Base-by-base conservation (phyloP, 2,329 filamentous ascomycete species). In the Aspergillus hiratsukae region DNA sequence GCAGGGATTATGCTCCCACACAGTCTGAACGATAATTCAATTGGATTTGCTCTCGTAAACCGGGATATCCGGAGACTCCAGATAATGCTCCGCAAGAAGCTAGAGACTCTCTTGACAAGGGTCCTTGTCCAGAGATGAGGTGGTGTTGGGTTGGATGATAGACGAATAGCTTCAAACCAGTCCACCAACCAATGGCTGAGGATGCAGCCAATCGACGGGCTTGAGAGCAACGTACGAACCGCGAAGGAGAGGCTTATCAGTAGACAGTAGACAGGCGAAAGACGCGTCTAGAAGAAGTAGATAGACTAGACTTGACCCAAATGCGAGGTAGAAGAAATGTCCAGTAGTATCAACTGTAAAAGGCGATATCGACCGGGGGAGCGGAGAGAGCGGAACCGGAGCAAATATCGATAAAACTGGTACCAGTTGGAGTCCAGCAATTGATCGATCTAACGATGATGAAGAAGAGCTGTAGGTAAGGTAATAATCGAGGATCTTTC, bases 221-320 rank as follows among this genome's bases (percentile, higher is more conserved):
- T 21, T 37, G 14, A 17, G 31, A 37, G 14, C 46, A 59, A 59
- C 57, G 58, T 57, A 62, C 66, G 59, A 66, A 60, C 57, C 57
- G 57, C 43, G 55, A 60, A 54, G 52, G 55, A 61, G 58, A 65
- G 61, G 64, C 65, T 68, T 68, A 68, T 68, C 66, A 61, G 59
- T 29, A 35, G 35, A 43, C 40, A 49, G 51, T 54, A 54, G 35
- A 49, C 37, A 56, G 51, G 23, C 49, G 31, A 28, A 48, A 37
- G 48, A 45, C 46, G 25, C n/a, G 37, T 29, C 31, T 9, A 31
- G 46, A 27, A 37, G 23, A 48, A 21, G 23, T 21, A 49, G 40
- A 48, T 27, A 37, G 31, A 37, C 31, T 37, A 17, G 31, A 37
- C 31, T 37, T 14, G 31, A 37, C 31, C 17, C 31, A 37, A 27